Evolutionary conservation across 495 filamentous ascomycete species (phyloP), one percentile per base, ranked within the genome.

Genomic region (Hypoxylon crocopeplum): DNA sequence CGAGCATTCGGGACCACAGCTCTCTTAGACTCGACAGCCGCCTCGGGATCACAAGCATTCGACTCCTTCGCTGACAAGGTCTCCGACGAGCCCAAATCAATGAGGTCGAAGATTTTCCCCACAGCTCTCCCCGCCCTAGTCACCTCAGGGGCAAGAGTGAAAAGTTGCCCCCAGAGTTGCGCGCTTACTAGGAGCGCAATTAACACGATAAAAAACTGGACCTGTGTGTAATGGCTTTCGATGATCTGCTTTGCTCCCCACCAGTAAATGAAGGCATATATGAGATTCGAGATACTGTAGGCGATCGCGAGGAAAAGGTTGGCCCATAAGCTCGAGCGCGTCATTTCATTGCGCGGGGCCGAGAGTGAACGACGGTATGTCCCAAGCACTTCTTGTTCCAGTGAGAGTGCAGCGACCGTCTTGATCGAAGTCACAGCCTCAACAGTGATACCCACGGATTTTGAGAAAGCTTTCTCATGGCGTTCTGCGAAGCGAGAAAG

Each of bases 191-290:
- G 76, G 29, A 88, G 77, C 0, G 85, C 82, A 0, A 84, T 77
- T 10, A 87, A 68, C 1, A 88, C 83, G 51, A 87, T 87, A 68
- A 88, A 88, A 70, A 89, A 88, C 49, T 88, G 78, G 3, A 79
- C 75, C 20, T 78, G 79, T 0, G 78, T 77, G 52, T 88, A 88
- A 15, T 77, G 56, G 0, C 85, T 84, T 33, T 75, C 67, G 12
- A 79, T 72, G 16, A 89, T 80, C 51, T 83, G 79, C 27, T 72
- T 75, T 0, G 82, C 77, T 3, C 85, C 86, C 79, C 86, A 90
- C 82, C 85, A 88, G 68, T 88, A 89, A 0, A 85, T 85, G 17
- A 89, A 70, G 0, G 84, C 86, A 65, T 86, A 85, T 11, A 88
- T 78, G 11, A 84, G 69, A 47, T 82, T 72, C 13, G 78, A 75